These are phyloP conservation scores for Coemansia sp. DNA, from an alignment of 192 early-diverging fungal genomes.

Conservation along the genomic window DNA sequence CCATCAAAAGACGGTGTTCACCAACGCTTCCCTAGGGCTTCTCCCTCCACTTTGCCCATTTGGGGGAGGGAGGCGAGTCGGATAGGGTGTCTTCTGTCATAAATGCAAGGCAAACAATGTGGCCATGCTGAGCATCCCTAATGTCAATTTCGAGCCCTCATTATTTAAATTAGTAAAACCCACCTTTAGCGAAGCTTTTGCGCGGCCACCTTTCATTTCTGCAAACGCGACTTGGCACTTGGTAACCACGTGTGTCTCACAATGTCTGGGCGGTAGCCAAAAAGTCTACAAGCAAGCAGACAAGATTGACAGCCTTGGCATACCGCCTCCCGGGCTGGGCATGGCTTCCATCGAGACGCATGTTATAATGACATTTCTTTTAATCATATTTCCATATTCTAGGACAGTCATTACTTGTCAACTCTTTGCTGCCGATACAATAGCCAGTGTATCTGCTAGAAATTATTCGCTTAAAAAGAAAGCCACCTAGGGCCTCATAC, in stretches of 20 bases:
- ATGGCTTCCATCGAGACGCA: not conserved
- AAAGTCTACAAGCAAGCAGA: not conserved
- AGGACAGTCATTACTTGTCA: not conserved
- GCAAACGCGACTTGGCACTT: not conserved
- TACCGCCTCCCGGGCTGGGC: constrained; percentile 11
- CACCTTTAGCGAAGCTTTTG: not conserved
- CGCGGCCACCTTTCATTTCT: not conserved
- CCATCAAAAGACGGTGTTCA: not conserved
- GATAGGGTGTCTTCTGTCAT: not conserved
- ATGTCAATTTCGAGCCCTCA: not conserved
- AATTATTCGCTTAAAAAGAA: not conserved
- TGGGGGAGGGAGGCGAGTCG: not conserved
- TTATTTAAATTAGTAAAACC: not conserved
- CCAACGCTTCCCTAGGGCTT: not conserved
- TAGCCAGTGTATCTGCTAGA: not conserved
- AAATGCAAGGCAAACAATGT: not conserved
- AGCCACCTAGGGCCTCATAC: not conserved
- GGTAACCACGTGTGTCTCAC: not conserved
- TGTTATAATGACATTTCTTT: not conserved
- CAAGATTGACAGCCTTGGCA: not conserved
- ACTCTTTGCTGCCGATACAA: not conserved
- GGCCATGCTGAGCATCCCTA: not conserved
- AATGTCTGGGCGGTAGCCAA: not conserved
- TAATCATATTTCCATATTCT: not conserved
- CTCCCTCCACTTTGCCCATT: not conserved